Evolutionary conservation across 2,329 filamentous ascomycete species (phyloP).

Genomic region (Curvularia lunata): DNA sequence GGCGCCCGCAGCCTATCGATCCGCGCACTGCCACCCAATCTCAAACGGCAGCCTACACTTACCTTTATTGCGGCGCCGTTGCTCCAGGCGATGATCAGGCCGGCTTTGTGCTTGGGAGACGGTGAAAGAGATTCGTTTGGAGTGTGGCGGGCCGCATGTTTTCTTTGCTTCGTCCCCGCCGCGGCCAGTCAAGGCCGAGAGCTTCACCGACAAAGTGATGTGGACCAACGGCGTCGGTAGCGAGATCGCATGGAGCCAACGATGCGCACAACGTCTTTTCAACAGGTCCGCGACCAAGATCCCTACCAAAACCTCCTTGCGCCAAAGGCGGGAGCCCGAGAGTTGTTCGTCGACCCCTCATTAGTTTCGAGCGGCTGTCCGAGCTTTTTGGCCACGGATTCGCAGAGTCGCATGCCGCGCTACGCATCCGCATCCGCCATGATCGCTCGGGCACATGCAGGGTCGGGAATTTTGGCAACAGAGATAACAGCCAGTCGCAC

Average conservation of each 20-base stretch:
- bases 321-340: constrained; percentile 37
- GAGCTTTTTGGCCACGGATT: constrained; percentile 25
- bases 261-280: constrained; percentile 25
- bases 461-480: constrained; percentile 21
- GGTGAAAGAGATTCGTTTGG: constrained; percentile 13
- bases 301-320: constrained; percentile 29
- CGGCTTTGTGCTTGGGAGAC: constrained; percentile 15
- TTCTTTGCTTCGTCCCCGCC: constrained; percentile 40
- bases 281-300: constrained; percentile 29
- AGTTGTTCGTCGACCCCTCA: constrained; percentile 36
- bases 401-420: constrained; percentile 37
- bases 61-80: constrained; percentile 16
- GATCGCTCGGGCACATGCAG: constrained; percentile 41
- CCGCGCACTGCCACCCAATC: constrained; percentile 32
- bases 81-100: constrained; percentile 22
- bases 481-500: constrained; percentile 18
- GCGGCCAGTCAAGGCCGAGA: constrained; percentile 30
- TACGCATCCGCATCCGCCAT: constrained; percentile 37
- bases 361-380: constrained; percentile 36
- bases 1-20: constrained; percentile 39
- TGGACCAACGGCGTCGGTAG: constrained; percentile 37
- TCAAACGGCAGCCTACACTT: constrained; percentile 35
- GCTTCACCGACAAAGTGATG: constrained; percentile 41
- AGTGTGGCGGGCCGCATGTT: constrained; percentile 23
- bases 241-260: constrained; percentile 28